Percentiles rank a stretch among this genome's conserved stretches.
These are phyloP conservation scores for Penicillium longicatenatum DNA, from an alignment of 495 filamentous ascomycete genomes.

Conservation along the genomic window DNA sequence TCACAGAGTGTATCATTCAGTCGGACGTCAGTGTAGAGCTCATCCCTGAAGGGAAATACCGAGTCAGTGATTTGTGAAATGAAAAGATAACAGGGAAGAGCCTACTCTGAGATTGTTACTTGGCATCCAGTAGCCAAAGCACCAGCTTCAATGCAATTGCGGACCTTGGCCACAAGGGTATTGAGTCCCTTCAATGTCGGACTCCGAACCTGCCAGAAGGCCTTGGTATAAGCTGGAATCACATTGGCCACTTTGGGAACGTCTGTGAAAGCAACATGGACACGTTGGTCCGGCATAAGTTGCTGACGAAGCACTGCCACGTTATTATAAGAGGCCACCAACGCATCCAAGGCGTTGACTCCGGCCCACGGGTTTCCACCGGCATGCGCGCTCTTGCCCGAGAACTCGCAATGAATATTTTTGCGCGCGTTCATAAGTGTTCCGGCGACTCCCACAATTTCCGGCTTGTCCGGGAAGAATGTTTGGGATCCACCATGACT, in stretches of 20 bases:
- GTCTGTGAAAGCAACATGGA: conserved; percentile 60
- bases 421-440: conserved; percentile 42
- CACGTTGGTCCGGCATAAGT: conserved; percentile 60
- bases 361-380: conserved; percentile 66
- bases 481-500: conserved; percentile 36
- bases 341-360: conserved; percentile 64
- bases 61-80: neutral
- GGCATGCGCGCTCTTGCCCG: conserved; percentile 50
- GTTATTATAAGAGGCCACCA: conserved; percentile 63
- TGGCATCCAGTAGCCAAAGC: conserved; percentile 61
- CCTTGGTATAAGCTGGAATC: conserved; percentile 59
- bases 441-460: conserved; percentile 33
- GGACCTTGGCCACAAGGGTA: conserved; percentile 51
- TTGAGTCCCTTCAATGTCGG: conserved; percentile 47
- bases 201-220: conserved; percentile 55
- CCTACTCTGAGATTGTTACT: conserved; percentile 48
- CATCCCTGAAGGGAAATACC: conserved; percentile 23
- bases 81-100: neutral
- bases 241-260: conserved; percentile 63
- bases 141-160: conserved; percentile 60
- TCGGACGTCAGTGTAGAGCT: conserved; percentile 60
- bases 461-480: conserved; percentile 30
- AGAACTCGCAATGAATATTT: conserved; percentile 38
- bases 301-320: conserved; percentile 64
- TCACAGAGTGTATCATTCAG: conserved; percentile 59